Evolutionary conservation across 1,284 basidiomycete genomes (phyloP).

Genomic region (Irpex sp.): DNA sequence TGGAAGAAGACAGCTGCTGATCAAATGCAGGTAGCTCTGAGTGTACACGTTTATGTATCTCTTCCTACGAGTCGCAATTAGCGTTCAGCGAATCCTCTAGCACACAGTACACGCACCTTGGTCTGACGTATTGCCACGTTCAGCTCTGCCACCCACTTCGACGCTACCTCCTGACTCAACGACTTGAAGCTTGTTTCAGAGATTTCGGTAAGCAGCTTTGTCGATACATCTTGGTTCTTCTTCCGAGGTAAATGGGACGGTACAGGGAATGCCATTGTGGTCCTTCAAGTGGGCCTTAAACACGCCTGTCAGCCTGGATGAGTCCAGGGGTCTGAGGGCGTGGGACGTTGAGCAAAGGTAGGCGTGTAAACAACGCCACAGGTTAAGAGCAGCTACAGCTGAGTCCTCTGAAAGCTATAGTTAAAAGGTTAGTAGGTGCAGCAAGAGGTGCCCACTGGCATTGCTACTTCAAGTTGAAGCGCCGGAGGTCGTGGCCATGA

Average conservation of each 20-base stretch:
- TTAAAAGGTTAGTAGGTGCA: background rate
- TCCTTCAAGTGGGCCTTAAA: too few relatives aligned
- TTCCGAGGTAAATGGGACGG: constrained; percentile 65
- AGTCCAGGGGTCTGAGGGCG: too few relatives aligned
- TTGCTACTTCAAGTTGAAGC: background rate
- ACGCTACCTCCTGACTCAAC: constrained; percentile 54
- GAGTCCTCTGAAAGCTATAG: background rate
- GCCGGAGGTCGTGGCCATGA: background rate
- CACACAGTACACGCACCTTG: constrained; percentile 42
- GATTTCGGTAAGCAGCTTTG: constrained; percentile 63
- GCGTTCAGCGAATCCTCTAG: background rate
- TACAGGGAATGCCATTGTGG: constrained; percentile 42
- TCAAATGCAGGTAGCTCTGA: constrained; percentile 60
- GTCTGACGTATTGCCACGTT: constrained; percentile 63
- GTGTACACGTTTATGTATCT: constrained; percentile 67
- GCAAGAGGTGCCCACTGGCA: background rate
- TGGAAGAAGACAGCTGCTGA: constrained; percentile 56
- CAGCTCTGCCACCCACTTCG: constrained; percentile 68
- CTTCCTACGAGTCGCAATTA: constrained; percentile 36
- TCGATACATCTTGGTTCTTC: constrained; percentile 57
- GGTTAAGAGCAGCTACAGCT: too few relatives aligned
- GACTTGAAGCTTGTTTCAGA: constrained; percentile 55
- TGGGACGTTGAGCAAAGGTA: too few relatives aligned
- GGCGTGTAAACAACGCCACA: too few relatives aligned
- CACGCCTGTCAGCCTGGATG: too few relatives aligned